Base-by-base conservation (phyloP, 192 early-diverging fungal genomes). In the Coemansia sp. region DNA sequence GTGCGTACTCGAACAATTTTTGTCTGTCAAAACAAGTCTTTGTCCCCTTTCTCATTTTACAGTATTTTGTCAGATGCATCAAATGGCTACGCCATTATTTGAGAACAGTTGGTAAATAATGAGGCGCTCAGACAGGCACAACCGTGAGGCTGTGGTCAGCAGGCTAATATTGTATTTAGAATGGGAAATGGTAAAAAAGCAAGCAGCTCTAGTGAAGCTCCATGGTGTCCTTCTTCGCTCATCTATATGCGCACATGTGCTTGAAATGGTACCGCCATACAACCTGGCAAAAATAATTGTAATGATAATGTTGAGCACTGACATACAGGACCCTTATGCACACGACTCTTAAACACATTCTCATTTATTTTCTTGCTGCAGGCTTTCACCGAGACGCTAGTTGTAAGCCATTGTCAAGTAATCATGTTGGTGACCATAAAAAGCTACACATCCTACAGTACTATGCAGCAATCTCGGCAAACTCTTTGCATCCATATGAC, bases 381-480 rank as follows among this genome's bases (percentile, higher is more conserved):
- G 32, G 32, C 32, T 34, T 34, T 34, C 32, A 34, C 32, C 32
- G 32, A 34, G 32, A 34, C 32, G 7, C 32, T 34, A 34, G 12
- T 34, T 34, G 32, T 34, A 10, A 10, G 32, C 5, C 2, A 34
- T 34, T 34, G 32, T 34, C 32, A 34, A 6, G 32, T 34, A 34
- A 34, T 34, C 32, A 34, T 34, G 32, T 34, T 10, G 32, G 8
- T 34, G 32, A 34, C 32, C n/a, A n/a, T n/a, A n/a, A 34, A 5
- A 34, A 34, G 12, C 32, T 34, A 34, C 5, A 34, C 1, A 34
- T 10, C 32, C 32, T 34, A 34, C 32, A 34, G 32, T 34, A 34
- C 32, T 34, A 34, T 56, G 54, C 54, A 56, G 54, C 56, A 38
- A 57, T 57, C 56, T 57, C 56, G 56, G 56, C 56, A 57, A 57